Percentiles rank a stretch among this genome's conserved stretches.
phyloP scores from a whole-genome alignment of 129 eudicot genomes.

The Tanacetum coccineum region DNA sequence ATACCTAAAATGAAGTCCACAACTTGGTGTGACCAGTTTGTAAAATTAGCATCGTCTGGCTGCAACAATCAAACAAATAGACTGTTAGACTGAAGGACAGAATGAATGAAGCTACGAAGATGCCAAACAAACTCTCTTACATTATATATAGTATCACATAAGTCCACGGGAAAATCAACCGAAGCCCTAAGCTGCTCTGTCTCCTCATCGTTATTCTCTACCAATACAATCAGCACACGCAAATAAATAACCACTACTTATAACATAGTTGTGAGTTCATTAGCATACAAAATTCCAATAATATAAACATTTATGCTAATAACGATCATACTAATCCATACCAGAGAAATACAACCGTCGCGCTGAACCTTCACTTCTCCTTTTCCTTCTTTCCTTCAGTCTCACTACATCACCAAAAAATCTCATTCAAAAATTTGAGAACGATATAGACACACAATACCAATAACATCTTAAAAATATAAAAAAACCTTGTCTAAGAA shows the following conservation, averaged over 20 bases:
- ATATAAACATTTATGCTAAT: not conserved
- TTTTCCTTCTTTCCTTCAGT: slow-evolving; percentile 57
- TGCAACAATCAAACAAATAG: slow-evolving; percentile 33
- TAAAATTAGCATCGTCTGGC: slow-evolving; percentile 52
- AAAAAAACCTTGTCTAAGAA: too few species aligned
- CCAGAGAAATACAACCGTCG: slow-evolving; percentile 39
- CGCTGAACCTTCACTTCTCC: slow-evolving; percentile 36
- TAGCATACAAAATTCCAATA: slow-evolving; percentile 5
- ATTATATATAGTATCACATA: slow-evolving; percentile 56
- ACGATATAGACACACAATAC: not conserved
- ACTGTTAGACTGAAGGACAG: not conserved
- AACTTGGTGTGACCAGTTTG: slow-evolving; percentile 89
- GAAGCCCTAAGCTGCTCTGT: slow-evolving; percentile 74
- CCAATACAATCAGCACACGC: slow-evolving; percentile 16
- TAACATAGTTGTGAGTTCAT: not conserved
- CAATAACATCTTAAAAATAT: too few species aligned
- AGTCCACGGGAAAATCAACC: slow-evolving; percentile 86
- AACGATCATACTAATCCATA: slow-evolving; percentile 7
- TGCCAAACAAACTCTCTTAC: slow-evolving; percentile 35
- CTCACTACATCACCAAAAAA: slow-evolving; percentile 49
- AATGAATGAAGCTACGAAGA: not conserved
- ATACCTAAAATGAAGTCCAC: slow-evolving; percentile 88
- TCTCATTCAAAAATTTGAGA: not conserved
- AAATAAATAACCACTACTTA: not conserved
- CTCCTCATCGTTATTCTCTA: slow-evolving; percentile 43